phyloP scores from a whole-genome alignment of 805 yeast species.

The Saccharomyces mikatae region DNA sequence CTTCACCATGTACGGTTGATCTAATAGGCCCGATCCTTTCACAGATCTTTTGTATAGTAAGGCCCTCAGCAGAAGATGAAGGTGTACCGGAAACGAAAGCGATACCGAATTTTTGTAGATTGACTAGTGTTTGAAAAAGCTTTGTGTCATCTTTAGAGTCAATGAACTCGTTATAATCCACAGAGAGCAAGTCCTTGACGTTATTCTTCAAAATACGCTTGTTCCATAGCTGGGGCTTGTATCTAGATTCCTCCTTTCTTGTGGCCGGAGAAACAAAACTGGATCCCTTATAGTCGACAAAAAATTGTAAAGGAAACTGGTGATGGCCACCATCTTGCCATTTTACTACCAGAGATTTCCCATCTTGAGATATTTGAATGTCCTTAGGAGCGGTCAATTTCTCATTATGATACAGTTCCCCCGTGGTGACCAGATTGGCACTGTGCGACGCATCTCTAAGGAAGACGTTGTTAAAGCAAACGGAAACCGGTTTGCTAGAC shows the following conservation, averaged over 20 bases:
- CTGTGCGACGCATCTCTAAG: constrained; percentile 59
- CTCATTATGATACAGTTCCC: constrained; percentile 31
- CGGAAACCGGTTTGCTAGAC: constrained; percentile 17
- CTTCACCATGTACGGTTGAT: constrained; percentile 60
- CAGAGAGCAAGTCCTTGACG: constrained; percentile 21
- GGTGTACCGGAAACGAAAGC: constrained; percentile 50
- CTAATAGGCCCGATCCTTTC: constrained; percentile 58
- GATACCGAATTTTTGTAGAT: constrained; percentile 50
- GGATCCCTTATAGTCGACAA: constrained; percentile 37
- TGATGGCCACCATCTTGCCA: constrained; percentile 43
- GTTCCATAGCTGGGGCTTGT: constrained; percentile 39
- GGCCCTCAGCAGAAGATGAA: constrained; percentile 21
- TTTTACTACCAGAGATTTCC: constrained; percentile 33
- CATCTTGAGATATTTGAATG: constrained; percentile 30
- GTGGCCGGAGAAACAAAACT: constrained; percentile 25
- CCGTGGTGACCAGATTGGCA: constrained; percentile 62
- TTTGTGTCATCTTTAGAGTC: constrained; percentile 19
- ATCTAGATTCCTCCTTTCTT: constrained; percentile 24
- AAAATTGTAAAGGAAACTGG: constrained; percentile 39
- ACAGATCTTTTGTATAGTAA: constrained; percentile 39
- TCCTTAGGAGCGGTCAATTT: constrained; percentile 31
- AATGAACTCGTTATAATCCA: constrained; percentile 37
- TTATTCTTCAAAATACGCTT: constrained; percentile 16
- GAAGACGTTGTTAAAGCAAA: constrained; percentile 43
- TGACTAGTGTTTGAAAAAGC: constrained; percentile 35